A percentile compares a stretch with the other conserved stretches of the same genome.
Evolutionary conservation across 2,329 filamentous ascomycete species (phyloP).

Genomic region (Chaetomium sp.): DNA sequence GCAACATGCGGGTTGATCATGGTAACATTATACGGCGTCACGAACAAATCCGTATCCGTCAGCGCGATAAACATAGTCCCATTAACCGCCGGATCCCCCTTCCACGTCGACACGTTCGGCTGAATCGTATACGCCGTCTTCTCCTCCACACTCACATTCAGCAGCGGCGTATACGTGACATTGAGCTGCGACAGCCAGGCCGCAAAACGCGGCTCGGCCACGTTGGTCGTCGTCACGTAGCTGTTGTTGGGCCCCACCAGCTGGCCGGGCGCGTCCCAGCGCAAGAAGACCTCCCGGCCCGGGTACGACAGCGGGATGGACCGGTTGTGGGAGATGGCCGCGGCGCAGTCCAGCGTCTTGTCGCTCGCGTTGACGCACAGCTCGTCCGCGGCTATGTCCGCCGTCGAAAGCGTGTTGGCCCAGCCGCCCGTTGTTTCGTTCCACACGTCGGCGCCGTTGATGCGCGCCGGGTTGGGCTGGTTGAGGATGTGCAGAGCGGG

Average conservation of each 20-base stretch:
- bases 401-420: constrained; percentile 56
- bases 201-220: constrained; percentile 64
- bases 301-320: constrained; percentile 72
- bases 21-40: constrained; percentile 76
- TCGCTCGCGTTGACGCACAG: constrained; percentile 60
- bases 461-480: constrained; percentile 72
- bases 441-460: constrained; percentile 61
- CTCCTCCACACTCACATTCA: constrained; percentile 52
- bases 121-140: constrained; percentile 67
- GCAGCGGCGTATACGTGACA: constrained; percentile 67
- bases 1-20: constrained; percentile 76
- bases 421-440: constrained; percentile 67
- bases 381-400: constrained; percentile 47
- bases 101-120: constrained; percentile 68
- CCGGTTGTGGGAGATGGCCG: constrained; percentile 69
- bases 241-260: constrained; percentile 78
- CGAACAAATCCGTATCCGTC: constrained; percentile 66
- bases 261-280: constrained; percentile 72
- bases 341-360: constrained; percentile 58
- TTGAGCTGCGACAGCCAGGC: constrained; percentile 79
- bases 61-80: constrained; percentile 79
- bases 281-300: constrained; percentile 69
- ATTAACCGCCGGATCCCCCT: constrained; percentile 70
- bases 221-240: constrained; percentile 68
- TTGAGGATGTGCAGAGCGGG: constrained; percentile 71